A percentile compares a stretch with the other conserved stretches of the same genome.
These are phyloP conservation scores for Pyropia yezoensis DNA, from an alignment of 23 red algal genomes.

Conservation along the genomic window DNA sequence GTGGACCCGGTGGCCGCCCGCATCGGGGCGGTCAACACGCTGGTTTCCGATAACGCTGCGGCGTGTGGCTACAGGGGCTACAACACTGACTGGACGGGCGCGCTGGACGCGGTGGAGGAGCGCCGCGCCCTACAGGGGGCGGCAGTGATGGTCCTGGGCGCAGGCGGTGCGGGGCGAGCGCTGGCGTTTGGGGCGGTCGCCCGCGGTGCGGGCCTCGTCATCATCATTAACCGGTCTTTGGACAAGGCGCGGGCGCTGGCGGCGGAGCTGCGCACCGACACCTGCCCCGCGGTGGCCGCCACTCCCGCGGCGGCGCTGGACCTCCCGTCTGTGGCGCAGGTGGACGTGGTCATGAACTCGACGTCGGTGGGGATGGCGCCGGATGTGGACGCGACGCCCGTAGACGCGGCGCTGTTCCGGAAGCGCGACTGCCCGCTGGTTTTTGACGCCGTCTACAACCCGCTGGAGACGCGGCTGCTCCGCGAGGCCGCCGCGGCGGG, in stretches of 20 bases:
- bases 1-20: slow-evolving; percentile 59
- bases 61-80: slow-evolving; percentile 14
- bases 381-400: slow-evolving; percentile 32
- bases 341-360: slow-evolving; percentile 91
- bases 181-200: slow-evolving; percentile 74
- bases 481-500: slow-evolving; percentile 34
- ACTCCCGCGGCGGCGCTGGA: background rate
- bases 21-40: slow-evolving; percentile 92
- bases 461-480: slow-evolving; percentile 69
- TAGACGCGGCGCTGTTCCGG: slow-evolving; percentile 9
- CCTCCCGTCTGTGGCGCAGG: background rate
- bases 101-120: slow-evolving; percentile 65
- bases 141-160: slow-evolving; percentile 65
- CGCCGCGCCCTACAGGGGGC: slow-evolving; percentile 13
- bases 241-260: slow-evolving; percentile 38
- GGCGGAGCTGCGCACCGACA: slow-evolving; percentile 26
- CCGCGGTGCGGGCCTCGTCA: slow-evolving; percentile 30
- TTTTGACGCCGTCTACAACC: slow-evolving; percentile 97
- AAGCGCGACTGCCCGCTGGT: slow-evolving; percentile 12
- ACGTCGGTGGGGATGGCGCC: slow-evolving; percentile 92
- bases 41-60: slow-evolving; percentile 43
- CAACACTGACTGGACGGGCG: slow-evolving; percentile 94
- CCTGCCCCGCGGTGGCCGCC: slow-evolving; percentile 3
- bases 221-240: slow-evolving; percentile 73
- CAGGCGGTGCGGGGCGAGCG: slow-evolving; percentile 81